Base-by-base conservation (phyloP, 352 stramenopile genomes). In the Globisporangium yorkense region DNA sequence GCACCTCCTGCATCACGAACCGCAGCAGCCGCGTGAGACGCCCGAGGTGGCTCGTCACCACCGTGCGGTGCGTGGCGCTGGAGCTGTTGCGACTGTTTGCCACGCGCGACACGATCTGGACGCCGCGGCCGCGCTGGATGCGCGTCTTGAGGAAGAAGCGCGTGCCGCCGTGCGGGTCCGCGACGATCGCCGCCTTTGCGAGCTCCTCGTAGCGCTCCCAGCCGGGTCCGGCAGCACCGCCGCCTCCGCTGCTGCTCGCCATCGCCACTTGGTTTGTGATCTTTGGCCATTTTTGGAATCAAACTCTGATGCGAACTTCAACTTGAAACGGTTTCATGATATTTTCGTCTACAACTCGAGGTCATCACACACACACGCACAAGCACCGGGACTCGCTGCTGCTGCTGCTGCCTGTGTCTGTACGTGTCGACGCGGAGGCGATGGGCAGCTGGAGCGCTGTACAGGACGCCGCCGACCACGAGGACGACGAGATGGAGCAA, bases 171-270 rank as follows among this genome's bases (percentile, higher is more conserved):
- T 71, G 61, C 48, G 78, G 66, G 15, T 84, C 69, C 45, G 67
- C 73, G 40, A 81, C 69, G 54, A 88, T 85, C 35, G 72, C 71
- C 37, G 84, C 70, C 61, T 89, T 89, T 3, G 73, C 71, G 57
- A 81, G 67, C 71, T 87, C 78, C 61, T 91, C 81, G 52, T 89
- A 89, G 48, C 67, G 67, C 41, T 89, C 81, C 81, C 81, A 89
- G 53, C 59, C 62, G 57, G 80, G 54, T 31, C 65, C 74, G 16
- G 12, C 20, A 35, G 59, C 59, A 37, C 57, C 56, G 41, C 39
- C 47, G 45, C 29, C 31, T 63, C 58, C 31, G 51, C 50, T 54
- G 35, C 37, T 27, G n/a, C 27, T 57, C 41, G 53, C 33, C 48
- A 45, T 56, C n/a, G 18, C 51, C n/a, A 3, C 20, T 12, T 35